These are phyloP conservation scores for Entomortierella chlamydospora DNA, from an alignment of 192 early-diverging fungal species.

Conservation along the genomic window DNA sequence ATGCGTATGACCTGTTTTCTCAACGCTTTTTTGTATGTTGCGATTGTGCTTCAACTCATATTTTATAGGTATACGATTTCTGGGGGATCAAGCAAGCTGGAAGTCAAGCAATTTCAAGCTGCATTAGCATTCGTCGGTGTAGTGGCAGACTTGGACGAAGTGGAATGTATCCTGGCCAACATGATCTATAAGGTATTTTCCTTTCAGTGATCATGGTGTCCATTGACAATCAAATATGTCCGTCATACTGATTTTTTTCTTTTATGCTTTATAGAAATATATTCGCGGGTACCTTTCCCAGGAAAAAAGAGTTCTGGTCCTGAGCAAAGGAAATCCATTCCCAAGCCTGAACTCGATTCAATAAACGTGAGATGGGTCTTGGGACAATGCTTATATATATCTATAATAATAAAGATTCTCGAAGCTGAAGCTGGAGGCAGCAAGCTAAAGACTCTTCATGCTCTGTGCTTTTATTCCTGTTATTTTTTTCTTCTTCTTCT, in stretches of 20 bases:
- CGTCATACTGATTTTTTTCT: background rate
- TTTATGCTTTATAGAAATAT: conserved; percentile 65
- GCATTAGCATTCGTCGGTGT: conserved; percentile 74
- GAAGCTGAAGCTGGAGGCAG: too few relatives aligned
- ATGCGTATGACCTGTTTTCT: too few relatives aligned
- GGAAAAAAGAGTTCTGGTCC: conserved; percentile 78
- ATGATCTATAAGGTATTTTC: conserved; percentile 83
- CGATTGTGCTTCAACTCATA: background rate
- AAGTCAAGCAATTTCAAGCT: conserved; percentile 68
- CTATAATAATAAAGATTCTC: too few relatives aligned
- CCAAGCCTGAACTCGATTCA: conserved; percentile 54
- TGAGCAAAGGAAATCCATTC: conserved; percentile 84
- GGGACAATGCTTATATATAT: too few relatives aligned
- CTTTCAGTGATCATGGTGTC: background rate
- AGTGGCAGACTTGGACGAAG: conserved; percentile 72
- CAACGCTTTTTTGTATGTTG: background rate
- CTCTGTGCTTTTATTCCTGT: too few relatives aligned
- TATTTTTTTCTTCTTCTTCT: too few relatives aligned
- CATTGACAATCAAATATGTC: background rate
- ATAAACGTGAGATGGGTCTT: too few relatives aligned
- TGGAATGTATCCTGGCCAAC: conserved; percentile 89
- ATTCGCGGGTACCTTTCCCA: conserved; percentile 91
- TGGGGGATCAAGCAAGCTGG: conserved; percentile 66
- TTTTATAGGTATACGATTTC: conserved; percentile 61
- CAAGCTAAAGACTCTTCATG: too few relatives aligned